phyloP scores from a whole-genome alignment of 768 basidiomycete genomes.

The Termitomyces sp. region DNA sequence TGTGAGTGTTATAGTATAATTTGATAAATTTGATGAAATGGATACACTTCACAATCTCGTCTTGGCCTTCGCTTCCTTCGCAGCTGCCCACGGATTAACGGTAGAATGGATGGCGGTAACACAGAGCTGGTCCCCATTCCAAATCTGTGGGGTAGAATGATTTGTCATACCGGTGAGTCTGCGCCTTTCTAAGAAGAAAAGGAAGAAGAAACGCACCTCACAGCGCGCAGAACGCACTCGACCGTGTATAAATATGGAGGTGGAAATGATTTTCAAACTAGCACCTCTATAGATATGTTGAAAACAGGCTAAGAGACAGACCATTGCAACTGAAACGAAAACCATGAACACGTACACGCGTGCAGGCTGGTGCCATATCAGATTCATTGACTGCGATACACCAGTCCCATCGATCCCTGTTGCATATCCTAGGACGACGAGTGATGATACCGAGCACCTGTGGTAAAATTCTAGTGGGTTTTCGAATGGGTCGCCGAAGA shows the following conservation, averaged over 20 bases:
- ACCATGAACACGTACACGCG: slow-evolving; percentile 23
- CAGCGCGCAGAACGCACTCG: slow-evolving; percentile 35
- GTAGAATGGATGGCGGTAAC: slow-evolving; percentile 40
- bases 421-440: slow-evolving; percentile 33
- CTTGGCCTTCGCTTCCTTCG: slow-evolving; percentile 3
- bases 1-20: neutral
- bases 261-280: slow-evolving; percentile 35
- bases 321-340: neutral
- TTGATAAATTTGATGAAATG: neutral
- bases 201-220: slow-evolving; percentile 28
- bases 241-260: slow-evolving; percentile 34
- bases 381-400: slow-evolving; percentile 45
- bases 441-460: slow-evolving; percentile 39
- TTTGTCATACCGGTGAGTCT: neutral
- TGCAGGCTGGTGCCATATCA: slow-evolving; percentile 42
- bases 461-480: neutral
- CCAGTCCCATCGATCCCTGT: slow-evolving; percentile 37
- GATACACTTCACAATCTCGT: slow-evolving; percentile 3
- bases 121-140: slow-evolving; percentile 34
- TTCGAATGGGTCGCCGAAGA: neutral
- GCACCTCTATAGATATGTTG: slow-evolving; percentile 26
- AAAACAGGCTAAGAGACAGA: neutral
- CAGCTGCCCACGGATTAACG: slow-evolving; percentile 20
- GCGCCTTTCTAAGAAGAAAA: too few relatives aligned
- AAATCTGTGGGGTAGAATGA: slow-evolving; percentile 25